Conservation (phyloP, 2,329 filamentous ascomycete genomes). For the Colletotrichum navitas region DNA sequence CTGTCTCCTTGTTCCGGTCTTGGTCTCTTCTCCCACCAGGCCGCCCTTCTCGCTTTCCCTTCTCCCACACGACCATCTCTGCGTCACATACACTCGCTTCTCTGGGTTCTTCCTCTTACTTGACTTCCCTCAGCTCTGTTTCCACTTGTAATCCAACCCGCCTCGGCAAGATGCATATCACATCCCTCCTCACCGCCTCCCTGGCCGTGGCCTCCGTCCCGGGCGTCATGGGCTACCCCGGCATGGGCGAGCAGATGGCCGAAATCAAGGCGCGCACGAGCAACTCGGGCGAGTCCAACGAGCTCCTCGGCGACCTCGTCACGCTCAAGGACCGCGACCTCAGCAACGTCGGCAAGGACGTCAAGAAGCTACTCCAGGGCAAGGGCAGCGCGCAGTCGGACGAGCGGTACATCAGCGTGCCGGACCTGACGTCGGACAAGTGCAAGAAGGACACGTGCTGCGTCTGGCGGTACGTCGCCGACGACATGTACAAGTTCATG, state of each 20-base stretch:
- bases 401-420: slow-evolving; percentile 43
- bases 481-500: slow-evolving; percentile 55
- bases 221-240: slow-evolving; percentile 40
- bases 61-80: not conserved
- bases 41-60: slow-evolving; percentile 20
- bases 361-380: slow-evolving; percentile 42
- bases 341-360: slow-evolving; percentile 41
- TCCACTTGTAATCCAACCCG: not conserved
- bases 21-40: slow-evolving; percentile 9
- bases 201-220: slow-evolving; percentile 38
- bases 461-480: slow-evolving; percentile 58
- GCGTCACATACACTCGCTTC: slow-evolving; percentile 23
- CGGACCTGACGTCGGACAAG: slow-evolving; percentile 46
- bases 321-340: slow-evolving; percentile 40
- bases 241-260: slow-evolving; percentile 40
- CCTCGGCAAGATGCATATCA: slow-evolving; percentile 35
- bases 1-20: not conserved
- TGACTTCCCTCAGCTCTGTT: not conserved
- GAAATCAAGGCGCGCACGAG: slow-evolving; percentile 42
- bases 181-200: slow-evolving; percentile 37
- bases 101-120: not conserved
- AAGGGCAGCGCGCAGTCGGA: slow-evolving; percentile 43
- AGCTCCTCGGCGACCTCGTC: slow-evolving; percentile 44
- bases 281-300: slow-evolving; percentile 35
- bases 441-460: slow-evolving; percentile 59